Conservation (phyloP, 1,284 basidiomycete genomes). For the Phlebopus sp. region DNA sequence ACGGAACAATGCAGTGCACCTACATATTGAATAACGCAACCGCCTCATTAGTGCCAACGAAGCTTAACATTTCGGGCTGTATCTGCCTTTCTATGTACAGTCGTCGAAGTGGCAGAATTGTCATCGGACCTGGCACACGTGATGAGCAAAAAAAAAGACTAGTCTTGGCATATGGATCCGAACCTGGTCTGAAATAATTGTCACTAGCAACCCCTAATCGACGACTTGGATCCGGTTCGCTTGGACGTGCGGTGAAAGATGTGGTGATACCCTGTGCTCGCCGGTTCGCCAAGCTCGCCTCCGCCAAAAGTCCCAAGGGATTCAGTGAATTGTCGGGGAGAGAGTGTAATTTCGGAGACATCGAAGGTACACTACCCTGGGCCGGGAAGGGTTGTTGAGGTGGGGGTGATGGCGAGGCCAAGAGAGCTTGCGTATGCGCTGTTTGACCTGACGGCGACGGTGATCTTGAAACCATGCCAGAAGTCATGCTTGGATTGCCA, state of each 20-base stretch:
- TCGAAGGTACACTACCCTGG: constrained; percentile 21
- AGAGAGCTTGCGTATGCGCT: constrained; percentile 55
- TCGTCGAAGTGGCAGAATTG: constrained; percentile 79
- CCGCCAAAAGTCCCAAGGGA: constrained; percentile 86
- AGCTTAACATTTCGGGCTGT: constrained; percentile 87
- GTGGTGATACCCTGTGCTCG: constrained; percentile 47
- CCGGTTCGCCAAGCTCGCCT: constrained; percentile 87
- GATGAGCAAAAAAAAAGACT: constrained; percentile 9
- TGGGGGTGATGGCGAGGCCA: constrained; percentile 59
- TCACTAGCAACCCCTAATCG: constrained; percentile 85
- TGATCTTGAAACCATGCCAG: constrained; percentile 78
- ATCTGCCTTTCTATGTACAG: constrained; percentile 88
- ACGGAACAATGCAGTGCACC: constrained; percentile 31
- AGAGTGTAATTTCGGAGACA: constrained; percentile 78
- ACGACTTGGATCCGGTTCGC: constrained; percentile 35
- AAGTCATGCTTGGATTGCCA: constrained; percentile 74
- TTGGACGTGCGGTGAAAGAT: constrained; percentile 37
- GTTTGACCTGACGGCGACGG: constrained; percentile 65
- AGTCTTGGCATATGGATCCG: constrained; percentile 11
- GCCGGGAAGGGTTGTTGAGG: constrained; percentile 26
- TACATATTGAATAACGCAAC: constrained; percentile 91
- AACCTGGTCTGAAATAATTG: constrained; percentile 93
- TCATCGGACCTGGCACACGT: constrained; percentile 65
- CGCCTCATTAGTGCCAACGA: constrained; percentile 81
- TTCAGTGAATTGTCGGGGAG: constrained; percentile 90